A percentile compares a stretch with the other conserved stretches of the same genome.
These are phyloP conservation scores for Candida arabinofermentans DNA, from an alignment of 805 yeast species.

Conservation along the genomic window DNA sequence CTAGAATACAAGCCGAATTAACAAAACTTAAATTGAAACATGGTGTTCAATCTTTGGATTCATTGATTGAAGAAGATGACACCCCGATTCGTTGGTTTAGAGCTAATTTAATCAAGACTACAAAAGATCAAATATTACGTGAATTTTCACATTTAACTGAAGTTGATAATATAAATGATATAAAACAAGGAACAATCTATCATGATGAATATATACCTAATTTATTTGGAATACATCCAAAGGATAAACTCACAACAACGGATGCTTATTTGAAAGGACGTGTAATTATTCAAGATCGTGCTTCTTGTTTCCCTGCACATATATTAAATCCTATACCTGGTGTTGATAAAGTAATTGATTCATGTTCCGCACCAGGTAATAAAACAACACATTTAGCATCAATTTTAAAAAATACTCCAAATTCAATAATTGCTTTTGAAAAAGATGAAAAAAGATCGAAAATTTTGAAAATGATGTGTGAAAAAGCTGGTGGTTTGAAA, in stretches of 20 bases:
- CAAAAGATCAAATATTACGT: slow-evolving; percentile 34
- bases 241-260: slow-evolving; percentile 63
- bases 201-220: slow-evolving; percentile 71
- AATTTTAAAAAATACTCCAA: slow-evolving; percentile 37
- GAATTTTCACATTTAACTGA: slow-evolving; percentile 42
- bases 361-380: slow-evolving; percentile 98
- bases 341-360: slow-evolving; percentile 66
- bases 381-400: slow-evolving; percentile 93
- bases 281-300: slow-evolving; percentile 90
- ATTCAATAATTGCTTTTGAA: slow-evolving; percentile 78
- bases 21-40: slow-evolving; percentile 71
- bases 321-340: slow-evolving; percentile 64
- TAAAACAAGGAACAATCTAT: slow-evolving; percentile 55
- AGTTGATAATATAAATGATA: slow-evolving; percentile 42
- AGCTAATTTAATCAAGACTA: slow-evolving; percentile 58
- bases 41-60: slow-evolving; percentile 54
- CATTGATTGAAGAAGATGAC: slow-evolving; percentile 50
- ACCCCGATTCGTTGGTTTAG: slow-evolving; percentile 83
- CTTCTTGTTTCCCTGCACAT: slow-evolving; percentile 93
- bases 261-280: slow-evolving; percentile 70
- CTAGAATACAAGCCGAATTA: slow-evolving; percentile 78
- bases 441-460: slow-evolving; percentile 71
- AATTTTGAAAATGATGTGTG: slow-evolving; percentile 71
- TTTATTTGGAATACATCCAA: slow-evolving; percentile 79
- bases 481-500: slow-evolving; percentile 60